Conservation (phyloP, 306 rosid species). For the Ormosia emarginata region DNA sequence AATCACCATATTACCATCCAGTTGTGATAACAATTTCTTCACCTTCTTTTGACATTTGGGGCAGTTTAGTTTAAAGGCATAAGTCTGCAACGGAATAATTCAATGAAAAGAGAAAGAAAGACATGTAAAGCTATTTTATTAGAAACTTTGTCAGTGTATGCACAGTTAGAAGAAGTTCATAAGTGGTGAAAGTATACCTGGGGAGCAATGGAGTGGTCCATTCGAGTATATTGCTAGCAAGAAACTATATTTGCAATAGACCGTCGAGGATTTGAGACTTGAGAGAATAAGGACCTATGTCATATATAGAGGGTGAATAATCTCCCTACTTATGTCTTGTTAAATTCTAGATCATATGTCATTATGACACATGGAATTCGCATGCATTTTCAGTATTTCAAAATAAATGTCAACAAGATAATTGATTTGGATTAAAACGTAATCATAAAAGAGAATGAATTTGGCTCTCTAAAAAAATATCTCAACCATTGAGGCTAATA, state of each 20-base stretch:
- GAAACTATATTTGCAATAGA: not conserved
- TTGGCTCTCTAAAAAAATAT: too few relatives aligned
- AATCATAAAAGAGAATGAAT: too few relatives aligned
- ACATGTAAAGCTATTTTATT: not conserved
- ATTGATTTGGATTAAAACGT: too few relatives aligned
- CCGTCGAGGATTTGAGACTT: too few relatives aligned
- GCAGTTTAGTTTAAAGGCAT: not conserved
- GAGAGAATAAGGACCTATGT: not conserved
- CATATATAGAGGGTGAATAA: not conserved
- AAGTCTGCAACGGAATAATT: not conserved
- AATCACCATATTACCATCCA: not conserved
- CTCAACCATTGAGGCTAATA: not conserved
- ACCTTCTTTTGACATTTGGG: not conserved
- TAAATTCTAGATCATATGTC: slow-evolving; percentile 10
- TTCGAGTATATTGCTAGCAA: not conserved
- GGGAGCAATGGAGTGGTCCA: not conserved
- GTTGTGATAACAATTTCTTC: not conserved
- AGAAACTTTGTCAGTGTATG: not conserved
- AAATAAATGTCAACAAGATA: not conserved
- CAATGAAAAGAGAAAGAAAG: not conserved
- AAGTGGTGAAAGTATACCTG: not conserved
- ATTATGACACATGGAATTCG: not conserved
- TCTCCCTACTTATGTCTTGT: not conserved
- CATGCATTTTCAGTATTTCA: not conserved
- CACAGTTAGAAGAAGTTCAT: not conserved